These are phyloP conservation scores for Wickerhamomyces queroliae DNA, from an alignment of 805 yeast genomes.

Conservation along the genomic window DNA sequence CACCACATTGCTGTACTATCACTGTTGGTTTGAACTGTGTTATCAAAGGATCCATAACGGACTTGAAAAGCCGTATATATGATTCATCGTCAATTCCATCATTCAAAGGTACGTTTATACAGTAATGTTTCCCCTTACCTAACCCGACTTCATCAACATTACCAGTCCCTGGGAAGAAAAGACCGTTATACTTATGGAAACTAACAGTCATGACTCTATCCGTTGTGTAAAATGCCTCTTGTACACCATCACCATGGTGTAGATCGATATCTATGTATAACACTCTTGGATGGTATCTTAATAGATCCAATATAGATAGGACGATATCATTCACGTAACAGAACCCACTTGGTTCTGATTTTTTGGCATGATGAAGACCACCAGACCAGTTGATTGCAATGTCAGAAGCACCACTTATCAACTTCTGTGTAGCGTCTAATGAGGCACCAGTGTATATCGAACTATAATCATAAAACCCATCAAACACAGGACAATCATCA, in stretches of 20 bases:
- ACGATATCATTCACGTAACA: slow-evolving; percentile 95
- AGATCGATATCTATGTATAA: slow-evolving; percentile 91
- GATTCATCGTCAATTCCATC: slow-evolving; percentile 96
- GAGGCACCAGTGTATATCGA: slow-evolving; percentile 91
- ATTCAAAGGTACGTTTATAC: slow-evolving; percentile 86
- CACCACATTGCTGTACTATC: slow-evolving; percentile 95
- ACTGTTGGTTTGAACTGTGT: slow-evolving; percentile 90
- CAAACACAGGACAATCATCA: slow-evolving; percentile 88
- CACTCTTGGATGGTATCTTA: slow-evolving; percentile 88
- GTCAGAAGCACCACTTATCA: slow-evolving; percentile 82
- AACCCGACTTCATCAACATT: slow-evolving; percentile 84
- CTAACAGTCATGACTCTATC: slow-evolving; percentile 96
- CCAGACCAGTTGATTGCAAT: slow-evolving; percentile 97
- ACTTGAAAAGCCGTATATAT: slow-evolving; percentile 69
- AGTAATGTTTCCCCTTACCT: slow-evolving; percentile 82
- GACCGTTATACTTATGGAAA: slow-evolving; percentile 90
- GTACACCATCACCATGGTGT: slow-evolving; percentile 98
- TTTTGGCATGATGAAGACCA: slow-evolving; percentile 95
- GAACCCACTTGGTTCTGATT: slow-evolving; percentile 90
- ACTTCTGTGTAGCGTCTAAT: slow-evolving; percentile 83
- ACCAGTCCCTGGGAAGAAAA: slow-evolving; percentile 97
- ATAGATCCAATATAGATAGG: slow-evolving; percentile 74
- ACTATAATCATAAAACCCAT: slow-evolving; percentile 90
- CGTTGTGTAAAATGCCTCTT: slow-evolving; percentile 92
- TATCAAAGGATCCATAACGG: slow-evolving; percentile 85